Evolutionary conservation across 2,329 filamentous ascomycete genomes (phyloP).

Genomic region (Penicillium olsonii): DNA sequence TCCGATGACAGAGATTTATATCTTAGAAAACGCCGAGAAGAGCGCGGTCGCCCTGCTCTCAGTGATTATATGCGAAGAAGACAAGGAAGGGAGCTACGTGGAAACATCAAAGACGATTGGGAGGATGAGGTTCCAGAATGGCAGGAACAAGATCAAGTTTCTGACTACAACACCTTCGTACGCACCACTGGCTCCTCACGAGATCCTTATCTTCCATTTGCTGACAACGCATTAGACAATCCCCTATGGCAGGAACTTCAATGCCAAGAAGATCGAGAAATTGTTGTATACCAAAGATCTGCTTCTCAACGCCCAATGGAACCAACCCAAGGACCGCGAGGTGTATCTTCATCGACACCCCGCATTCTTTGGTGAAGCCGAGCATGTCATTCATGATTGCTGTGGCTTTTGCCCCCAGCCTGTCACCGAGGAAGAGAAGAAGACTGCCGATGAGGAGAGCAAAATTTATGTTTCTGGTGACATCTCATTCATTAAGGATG

Average conservation of each 20-base stretch:
- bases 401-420: conserved; percentile 76
- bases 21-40: conserved; percentile 66
- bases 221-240: conserved; percentile 32
- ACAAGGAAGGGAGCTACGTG: conserved; percentile 49
- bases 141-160: conserved; percentile 74
- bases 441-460: conserved; percentile 69
- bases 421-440: conserved; percentile 68
- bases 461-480: conserved; percentile 76
- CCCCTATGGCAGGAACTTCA: conserved; percentile 40
- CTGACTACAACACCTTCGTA: conserved; percentile 77
- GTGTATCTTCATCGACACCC: conserved; percentile 81
- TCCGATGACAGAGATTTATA: conserved; percentile 69
- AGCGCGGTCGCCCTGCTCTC: conserved; percentile 69
- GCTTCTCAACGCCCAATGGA: conserved; percentile 85
- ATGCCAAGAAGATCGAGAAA: conserved; percentile 68
- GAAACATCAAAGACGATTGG: conserved; percentile 74
- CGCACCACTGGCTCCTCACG: conserved; percentile 50
- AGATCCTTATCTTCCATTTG: conserved; percentile 56
- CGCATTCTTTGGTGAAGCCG: conserved; percentile 76
- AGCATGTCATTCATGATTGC: conserved; percentile 77
- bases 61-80: conserved; percentile 36
- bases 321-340: conserved; percentile 70
- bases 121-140: conserved; percentile 84
- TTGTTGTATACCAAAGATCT: conserved; percentile 79
- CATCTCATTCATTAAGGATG: conserved; percentile 73